phyloP scores from a whole-genome alignment of 2,329 filamentous ascomycete genomes.

The Biscogniauxia mediterranea region DNA sequence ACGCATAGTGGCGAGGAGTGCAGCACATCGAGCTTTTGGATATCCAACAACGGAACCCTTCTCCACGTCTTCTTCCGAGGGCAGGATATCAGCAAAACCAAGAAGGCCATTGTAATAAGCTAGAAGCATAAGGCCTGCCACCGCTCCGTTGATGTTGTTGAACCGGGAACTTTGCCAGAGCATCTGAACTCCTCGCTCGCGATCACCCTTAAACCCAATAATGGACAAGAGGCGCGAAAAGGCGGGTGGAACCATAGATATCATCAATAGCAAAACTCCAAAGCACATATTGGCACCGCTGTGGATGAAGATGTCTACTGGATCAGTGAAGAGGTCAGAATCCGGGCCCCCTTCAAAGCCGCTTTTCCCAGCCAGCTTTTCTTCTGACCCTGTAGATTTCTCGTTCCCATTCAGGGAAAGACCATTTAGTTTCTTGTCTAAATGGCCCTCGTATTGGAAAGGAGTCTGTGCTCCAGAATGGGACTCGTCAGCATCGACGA shows the following conservation, averaged over 20 bases:
- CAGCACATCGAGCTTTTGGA: conserved; percentile 65
- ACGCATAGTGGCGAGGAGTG: conserved; percentile 72
- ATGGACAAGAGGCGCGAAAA: conserved; percentile 85
- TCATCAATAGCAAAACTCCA: conserved; percentile 77
- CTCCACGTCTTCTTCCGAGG: conserved; percentile 55
- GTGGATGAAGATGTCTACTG: conserved; percentile 84
- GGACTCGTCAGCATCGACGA: conserved; percentile 55
- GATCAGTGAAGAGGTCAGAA: conserved; percentile 65
- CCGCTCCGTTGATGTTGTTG: conserved; percentile 86
- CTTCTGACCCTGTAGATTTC: not conserved
- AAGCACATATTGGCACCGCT: conserved; percentile 88
- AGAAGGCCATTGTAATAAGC: conserved; percentile 87
- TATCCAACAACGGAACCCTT: conserved; percentile 63
- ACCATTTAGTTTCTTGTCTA: conserved; percentile 32
- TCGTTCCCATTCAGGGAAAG: conserved; percentile 23
- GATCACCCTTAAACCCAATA: conserved; percentile 87
- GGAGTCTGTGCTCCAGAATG: conserved; percentile 45
- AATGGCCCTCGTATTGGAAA: conserved; percentile 44
- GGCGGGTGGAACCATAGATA: conserved; percentile 90
- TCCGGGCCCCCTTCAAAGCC: conserved; percentile 47
- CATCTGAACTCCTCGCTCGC: conserved; percentile 76
- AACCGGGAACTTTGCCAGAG: conserved; percentile 89
- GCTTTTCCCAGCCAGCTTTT: conserved; percentile 1
- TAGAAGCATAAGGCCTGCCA: conserved; percentile 77
- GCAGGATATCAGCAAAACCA: conserved; percentile 84